phyloP scores from a whole-genome alignment of 192 early-diverging fungal genomes.

The Backusella parvicylindrica region DNA sequence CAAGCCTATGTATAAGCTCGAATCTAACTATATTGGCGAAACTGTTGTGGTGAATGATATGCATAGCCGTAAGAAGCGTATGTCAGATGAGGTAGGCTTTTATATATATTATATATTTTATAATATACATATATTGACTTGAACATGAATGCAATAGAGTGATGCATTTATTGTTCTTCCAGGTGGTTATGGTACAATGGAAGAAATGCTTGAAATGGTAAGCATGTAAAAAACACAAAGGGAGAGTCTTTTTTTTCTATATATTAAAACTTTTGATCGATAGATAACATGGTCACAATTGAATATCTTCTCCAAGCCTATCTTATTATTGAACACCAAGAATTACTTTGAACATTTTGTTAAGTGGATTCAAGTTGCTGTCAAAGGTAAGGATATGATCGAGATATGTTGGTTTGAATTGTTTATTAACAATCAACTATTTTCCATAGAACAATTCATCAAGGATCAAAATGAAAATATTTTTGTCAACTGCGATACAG shows the following conservation, averaged over 20 bases:
- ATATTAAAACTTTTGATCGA: not conserved
- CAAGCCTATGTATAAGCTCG: conserved; percentile 45
- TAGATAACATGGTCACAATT: conserved; percentile 73
- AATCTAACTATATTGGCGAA: conserved; percentile 38
- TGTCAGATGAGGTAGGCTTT: conserved; percentile 66
- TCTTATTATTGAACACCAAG: conserved; percentile 72
- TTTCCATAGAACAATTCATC: conserved; percentile 72
- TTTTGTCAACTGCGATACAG: conserved; percentile 55
- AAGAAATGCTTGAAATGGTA: conserved; percentile 78
- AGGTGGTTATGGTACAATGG: conserved; percentile 85
- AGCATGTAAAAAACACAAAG: not conserved
- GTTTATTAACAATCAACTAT: not conserved
- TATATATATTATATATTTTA: too few species aligned
- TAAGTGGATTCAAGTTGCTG: conserved; percentile 58
- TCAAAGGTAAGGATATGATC: conserved; percentile 36
- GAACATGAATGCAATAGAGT: conserved; percentile 23
- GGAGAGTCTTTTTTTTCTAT: not conserved
- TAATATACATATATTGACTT: not conserved
- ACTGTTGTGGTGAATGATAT: conserved; percentile 72
- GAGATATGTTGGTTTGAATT: too few species aligned
- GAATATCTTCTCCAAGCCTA: conserved; percentile 77
- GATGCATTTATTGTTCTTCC: conserved; percentile 82
- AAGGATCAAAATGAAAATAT: conserved; percentile 41
- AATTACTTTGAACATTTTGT: conserved; percentile 73
- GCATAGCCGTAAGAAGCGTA: conserved; percentile 77